phyloP scores from a whole-genome alignment of 148 eudicot genomes.

The Dianthus caryophyllus region DNA sequence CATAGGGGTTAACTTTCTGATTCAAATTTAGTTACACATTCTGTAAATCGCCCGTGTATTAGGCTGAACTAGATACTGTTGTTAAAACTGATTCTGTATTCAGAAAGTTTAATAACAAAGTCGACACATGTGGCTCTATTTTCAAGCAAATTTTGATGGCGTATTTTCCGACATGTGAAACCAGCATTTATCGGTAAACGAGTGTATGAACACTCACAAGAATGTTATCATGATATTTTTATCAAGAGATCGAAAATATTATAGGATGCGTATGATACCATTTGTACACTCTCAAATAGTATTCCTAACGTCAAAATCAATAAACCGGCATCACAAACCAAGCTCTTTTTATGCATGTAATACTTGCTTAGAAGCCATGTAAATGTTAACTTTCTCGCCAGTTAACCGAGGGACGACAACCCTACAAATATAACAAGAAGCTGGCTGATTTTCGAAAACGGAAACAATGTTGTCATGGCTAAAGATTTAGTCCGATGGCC shows the following conservation, averaged over 20 bases:
- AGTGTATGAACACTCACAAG: too few species aligned
- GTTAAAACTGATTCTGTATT: neutral
- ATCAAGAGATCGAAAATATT: too few species aligned
- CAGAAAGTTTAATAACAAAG: neutral
- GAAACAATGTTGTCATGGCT: slow-evolving; percentile 5
- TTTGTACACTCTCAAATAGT: too few species aligned
- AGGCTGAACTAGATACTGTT: slow-evolving; percentile 14
- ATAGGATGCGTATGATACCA: too few species aligned
- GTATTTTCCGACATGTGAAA: too few species aligned
- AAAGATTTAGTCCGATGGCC: slow-evolving; percentile 1
- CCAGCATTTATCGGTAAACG: neutral
- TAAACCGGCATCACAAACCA: too few species aligned
- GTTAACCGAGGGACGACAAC: neutral
- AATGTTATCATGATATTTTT: too few species aligned
- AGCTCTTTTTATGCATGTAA: too few species aligned
- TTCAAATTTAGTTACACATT: slow-evolving; percentile 19
- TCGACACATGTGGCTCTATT: neutral
- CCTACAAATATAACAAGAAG: neutral
- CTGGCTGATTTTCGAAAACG: neutral
- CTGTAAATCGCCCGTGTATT: slow-evolving; percentile 27
- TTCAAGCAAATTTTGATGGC: neutral
- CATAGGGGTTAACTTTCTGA: slow-evolving; percentile 6
- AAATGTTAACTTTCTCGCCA: neutral
- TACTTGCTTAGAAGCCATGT: too few species aligned
- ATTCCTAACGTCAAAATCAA: too few species aligned